Evolutionary conservation across 441 rosid species (phyloP).

Genomic region (Gossypium schwendimanii): DNA sequence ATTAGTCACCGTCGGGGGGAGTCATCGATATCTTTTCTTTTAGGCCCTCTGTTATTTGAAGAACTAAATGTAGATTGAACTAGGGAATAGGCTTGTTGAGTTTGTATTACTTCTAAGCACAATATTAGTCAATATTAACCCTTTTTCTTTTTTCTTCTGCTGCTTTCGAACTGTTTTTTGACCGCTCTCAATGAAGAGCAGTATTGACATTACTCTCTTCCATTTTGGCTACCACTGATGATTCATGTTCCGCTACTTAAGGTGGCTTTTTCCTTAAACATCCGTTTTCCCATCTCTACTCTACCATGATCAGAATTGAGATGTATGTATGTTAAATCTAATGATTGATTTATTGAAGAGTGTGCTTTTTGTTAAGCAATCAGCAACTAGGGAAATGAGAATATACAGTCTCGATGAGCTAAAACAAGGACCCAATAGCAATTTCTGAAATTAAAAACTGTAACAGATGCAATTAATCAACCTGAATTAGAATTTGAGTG

Average conservation of each 20-base stretch:
- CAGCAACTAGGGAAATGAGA: too few species aligned
- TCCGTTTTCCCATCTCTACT: background rate
- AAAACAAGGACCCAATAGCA: too few species aligned
- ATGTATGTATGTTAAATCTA: too few species aligned
- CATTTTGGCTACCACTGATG: background rate
- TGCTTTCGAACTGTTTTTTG: background rate
- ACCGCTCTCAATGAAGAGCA: background rate
- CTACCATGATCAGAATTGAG: too few species aligned
- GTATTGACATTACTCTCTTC: background rate
- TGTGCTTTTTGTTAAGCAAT: too few species aligned
- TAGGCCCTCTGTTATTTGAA: background rate
- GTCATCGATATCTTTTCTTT: background rate
- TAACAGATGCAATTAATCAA: too few species aligned
- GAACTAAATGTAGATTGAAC: conserved; percentile 4
- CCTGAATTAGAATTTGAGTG: too few species aligned
- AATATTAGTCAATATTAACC: background rate
- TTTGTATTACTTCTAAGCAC: background rate
- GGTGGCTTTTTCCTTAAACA: background rate
- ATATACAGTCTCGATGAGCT: too few species aligned
- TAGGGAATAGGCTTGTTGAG: background rate
- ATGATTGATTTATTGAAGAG: too few species aligned
- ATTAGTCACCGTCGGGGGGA: background rate
- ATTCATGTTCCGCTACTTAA: background rate
- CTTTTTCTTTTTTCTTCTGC: background rate
- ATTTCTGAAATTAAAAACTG: too few species aligned